Conservation (phyloP, 2,329 filamentous ascomycete species). For the Leptographium procerum region DNA sequence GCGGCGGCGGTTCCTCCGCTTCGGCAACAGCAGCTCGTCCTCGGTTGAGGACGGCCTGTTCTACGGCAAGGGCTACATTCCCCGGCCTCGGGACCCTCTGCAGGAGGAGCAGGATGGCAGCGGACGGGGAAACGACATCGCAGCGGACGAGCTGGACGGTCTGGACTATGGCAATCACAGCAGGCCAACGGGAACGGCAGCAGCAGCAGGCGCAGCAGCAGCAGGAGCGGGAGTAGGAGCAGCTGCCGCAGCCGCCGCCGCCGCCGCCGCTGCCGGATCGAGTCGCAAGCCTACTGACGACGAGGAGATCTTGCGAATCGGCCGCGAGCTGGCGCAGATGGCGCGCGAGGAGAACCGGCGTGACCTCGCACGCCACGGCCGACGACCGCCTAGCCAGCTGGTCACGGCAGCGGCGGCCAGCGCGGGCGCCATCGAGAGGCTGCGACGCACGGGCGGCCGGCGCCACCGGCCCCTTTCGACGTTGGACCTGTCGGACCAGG, state of each 20-base stretch:
- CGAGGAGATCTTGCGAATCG: slow-evolving; percentile 46
- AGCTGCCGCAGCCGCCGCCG: neutral
- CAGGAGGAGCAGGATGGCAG: neutral
- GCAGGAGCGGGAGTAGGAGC: neutral
- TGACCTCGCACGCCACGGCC: slow-evolving; percentile 33
- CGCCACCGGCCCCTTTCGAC: slow-evolving; percentile 13
- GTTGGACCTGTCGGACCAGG: neutral
- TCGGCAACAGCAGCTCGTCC: slow-evolving; percentile 40
- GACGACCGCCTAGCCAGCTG: slow-evolving; percentile 24
- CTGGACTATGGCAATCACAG: neutral
- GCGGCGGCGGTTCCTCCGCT: slow-evolving; percentile 33
- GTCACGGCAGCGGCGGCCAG: slow-evolving; percentile 27
- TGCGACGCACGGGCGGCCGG: slow-evolving; percentile 28
- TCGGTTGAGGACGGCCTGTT: slow-evolving; percentile 45
- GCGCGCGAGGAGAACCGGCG: slow-evolving; percentile 38
- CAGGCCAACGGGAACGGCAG: too few relatives aligned
- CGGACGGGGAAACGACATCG: neutral
- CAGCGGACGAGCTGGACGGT: neutral
- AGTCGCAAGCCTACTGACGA: slow-evolving; percentile 28
- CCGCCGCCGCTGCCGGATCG: neutral
- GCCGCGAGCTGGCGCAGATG: slow-evolving; percentile 41
- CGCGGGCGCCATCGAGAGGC: slow-evolving; percentile 27
- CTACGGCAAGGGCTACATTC: slow-evolving; percentile 39
- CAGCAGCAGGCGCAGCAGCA: neutral
- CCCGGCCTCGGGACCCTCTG: slow-evolving; percentile 11